Evolutionary conservation across 192 early-diverging fungal species (phyloP), one percentile per base, ranked within the genome.

Genomic region (Backusella sp.): DNA sequence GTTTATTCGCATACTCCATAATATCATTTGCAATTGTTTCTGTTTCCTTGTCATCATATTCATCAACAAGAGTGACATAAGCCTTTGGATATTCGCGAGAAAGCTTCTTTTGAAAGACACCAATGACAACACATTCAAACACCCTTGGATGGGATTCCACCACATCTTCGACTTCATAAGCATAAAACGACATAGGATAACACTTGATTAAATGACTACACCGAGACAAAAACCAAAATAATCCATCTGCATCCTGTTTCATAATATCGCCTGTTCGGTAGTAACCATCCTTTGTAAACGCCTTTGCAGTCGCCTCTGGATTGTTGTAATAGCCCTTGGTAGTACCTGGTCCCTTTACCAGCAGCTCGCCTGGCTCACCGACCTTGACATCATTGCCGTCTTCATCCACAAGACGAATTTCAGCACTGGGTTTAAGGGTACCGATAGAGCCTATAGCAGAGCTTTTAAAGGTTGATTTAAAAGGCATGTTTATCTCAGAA

Each of bases 201-300:
- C 94, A 91, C 82, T 94, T 96, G 72, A 96, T 96, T 72, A 94
- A 84, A 80, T 95, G 93, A 86, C 95, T 95, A 80, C 92, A 93
- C 39, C 94, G 91, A 3, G 94, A 94, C 4, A 92, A 93, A 68
- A 96, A 84, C 56, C 89, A 86, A 46, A 94, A 77, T 66, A 92
- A 95, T 1, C 92, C 92, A 59, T 94, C 90, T 12, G 75, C 75
- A 77, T 96, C 95, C 23, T 90, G 69, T 71, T 90, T 90, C 37
- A 93, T 93, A 82, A 93, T 88, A 82, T 95, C 93, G 35, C 94
- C 94, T 4, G 95, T 96, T 71, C 92, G 88, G 86, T 96, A 95
- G 84, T 89, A 96, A 6, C 86, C 80, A 46, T 85, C 90, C 17
- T 77, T 62, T 15, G 86, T 90, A 74, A 92, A 94, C 11, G 90